Evolutionary conservation across 495 filamentous ascomycete genomes (phyloP).

Genomic region (Xylaria bambusicola): DNA sequence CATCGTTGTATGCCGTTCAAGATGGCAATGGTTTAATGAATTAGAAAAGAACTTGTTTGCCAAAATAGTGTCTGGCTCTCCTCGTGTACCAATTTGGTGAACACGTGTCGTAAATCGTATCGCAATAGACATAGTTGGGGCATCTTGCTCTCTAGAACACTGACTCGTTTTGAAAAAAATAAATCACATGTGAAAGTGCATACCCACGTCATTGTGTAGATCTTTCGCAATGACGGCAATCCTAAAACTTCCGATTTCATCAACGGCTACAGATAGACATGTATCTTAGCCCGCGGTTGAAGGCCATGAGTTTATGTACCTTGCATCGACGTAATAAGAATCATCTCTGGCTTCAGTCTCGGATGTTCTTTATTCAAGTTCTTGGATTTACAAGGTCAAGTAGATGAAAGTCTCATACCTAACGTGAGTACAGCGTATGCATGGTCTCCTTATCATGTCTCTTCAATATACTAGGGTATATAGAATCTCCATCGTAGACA

Average conservation of each 20-base stretch:
- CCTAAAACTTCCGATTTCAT: neutral
- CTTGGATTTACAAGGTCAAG: neutral
- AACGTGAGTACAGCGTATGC: neutral
- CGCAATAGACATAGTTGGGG: neutral
- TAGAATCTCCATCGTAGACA: no score
- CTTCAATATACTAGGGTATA: no score
- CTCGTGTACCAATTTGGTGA: no score
- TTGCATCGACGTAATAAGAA: neutral
- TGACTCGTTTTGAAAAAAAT: slow-evolving; percentile 7
- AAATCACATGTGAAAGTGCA: slow-evolving; percentile 1
- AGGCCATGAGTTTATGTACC: no score
- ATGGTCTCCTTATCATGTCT: no score
- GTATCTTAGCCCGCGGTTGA: no score
- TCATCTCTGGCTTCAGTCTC: neutral
- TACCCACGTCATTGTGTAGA: neutral
- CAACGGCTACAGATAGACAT: no score
- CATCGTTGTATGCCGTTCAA: neutral
- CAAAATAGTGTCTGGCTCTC: neutral
- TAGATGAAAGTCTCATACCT: neutral
- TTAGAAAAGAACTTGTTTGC: neutral
- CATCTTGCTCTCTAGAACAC: neutral
- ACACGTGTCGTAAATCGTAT: neutral
- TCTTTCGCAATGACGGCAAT: neutral
- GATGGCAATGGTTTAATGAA: neutral
- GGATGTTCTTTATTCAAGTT: neutral